phyloP scores from a whole-genome alignment of 163 green algal genomes.

The Chloromonas sp. region DNA sequence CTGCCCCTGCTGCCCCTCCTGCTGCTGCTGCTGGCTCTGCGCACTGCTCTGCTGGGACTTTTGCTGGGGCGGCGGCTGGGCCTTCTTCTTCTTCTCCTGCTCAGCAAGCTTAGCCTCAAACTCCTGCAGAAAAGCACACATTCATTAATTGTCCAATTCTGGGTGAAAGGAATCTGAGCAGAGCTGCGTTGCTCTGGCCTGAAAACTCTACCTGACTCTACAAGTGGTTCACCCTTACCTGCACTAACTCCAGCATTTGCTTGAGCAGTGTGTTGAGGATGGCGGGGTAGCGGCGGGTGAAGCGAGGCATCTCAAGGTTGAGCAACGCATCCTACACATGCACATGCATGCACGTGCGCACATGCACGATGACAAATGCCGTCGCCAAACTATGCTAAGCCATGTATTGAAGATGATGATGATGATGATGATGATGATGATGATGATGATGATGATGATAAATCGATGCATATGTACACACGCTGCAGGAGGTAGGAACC shows the following conservation, averaged over 20 bases:
- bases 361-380: neutral
- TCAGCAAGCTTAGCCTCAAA: conserved; percentile 63
- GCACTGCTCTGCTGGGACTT: conserved; percentile 33
- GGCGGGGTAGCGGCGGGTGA: conserved; percentile 78
- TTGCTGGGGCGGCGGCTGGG: conserved; percentile 36
- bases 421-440: too few species aligned
- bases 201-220: too few species aligned
- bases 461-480: too few species aligned
- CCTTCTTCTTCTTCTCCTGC: conserved; percentile 38
- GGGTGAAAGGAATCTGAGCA: too few species aligned
- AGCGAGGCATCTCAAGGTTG: conserved; percentile 85
- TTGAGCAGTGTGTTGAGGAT: conserved; percentile 80
- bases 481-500: too few species aligned
- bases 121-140: conserved; percentile 29
- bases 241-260: conserved; percentile 78
- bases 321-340: conserved; percentile 53
- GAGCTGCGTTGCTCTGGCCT: too few species aligned
- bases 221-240: conserved; percentile 30
- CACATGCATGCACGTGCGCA: neutral
- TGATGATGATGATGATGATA: too few species aligned
- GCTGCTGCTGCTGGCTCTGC: conserved; percentile 19
- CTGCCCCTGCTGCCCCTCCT: conserved; percentile 30
- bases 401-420: too few species aligned
- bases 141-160: neutral
- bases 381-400: neutral